phyloP scores from a whole-genome alignment of 768 basidiomycete genomes.

The Kwoniella dejecticola region DNA sequence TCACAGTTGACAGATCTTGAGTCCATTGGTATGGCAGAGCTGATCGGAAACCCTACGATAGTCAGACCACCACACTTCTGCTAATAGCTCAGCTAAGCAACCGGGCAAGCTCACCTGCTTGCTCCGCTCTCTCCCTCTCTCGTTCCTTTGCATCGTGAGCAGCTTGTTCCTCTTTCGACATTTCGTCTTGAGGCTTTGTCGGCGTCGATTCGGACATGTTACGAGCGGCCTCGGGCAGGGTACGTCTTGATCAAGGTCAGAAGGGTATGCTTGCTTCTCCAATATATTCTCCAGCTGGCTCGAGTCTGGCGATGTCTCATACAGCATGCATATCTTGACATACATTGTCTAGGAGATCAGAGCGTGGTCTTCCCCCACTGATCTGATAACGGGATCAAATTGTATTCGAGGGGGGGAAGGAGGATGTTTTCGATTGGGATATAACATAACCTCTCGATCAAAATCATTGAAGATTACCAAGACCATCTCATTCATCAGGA shows the following conservation, averaged over 20 bases:
- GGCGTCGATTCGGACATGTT: slow-evolving; percentile 14
- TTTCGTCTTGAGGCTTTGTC: slow-evolving; percentile 65
- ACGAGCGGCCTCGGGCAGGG: too few relatives aligned
- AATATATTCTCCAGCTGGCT: too few relatives aligned
- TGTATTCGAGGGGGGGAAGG: not conserved
- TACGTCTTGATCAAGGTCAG: too few relatives aligned
- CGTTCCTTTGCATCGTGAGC: slow-evolving; percentile 67
- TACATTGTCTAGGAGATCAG: too few relatives aligned
- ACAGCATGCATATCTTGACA: too few relatives aligned
- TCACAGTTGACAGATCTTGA: slow-evolving; percentile 84
- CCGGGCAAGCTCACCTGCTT: slow-evolving; percentile 85
- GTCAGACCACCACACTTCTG: too few relatives aligned
- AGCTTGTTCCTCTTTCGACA: slow-evolving; percentile 75
- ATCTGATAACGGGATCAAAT: slow-evolving; percentile 15
- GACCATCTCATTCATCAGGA: not conserved
- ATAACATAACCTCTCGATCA: not conserved
- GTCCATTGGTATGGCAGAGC: slow-evolving; percentile 89
- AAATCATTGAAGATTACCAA: not conserved
- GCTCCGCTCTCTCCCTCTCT: slow-evolving; percentile 73
- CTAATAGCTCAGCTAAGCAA: too few relatives aligned
- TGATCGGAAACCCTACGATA: too few relatives aligned
- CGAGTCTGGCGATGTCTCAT: too few relatives aligned
- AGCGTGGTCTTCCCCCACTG: slow-evolving; percentile 14
- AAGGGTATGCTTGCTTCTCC: too few relatives aligned
- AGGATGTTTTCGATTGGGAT: not conserved